Base-by-base conservation (phyloP, 495 filamentous ascomycete species). In the Articulospora tetracladia region DNA sequence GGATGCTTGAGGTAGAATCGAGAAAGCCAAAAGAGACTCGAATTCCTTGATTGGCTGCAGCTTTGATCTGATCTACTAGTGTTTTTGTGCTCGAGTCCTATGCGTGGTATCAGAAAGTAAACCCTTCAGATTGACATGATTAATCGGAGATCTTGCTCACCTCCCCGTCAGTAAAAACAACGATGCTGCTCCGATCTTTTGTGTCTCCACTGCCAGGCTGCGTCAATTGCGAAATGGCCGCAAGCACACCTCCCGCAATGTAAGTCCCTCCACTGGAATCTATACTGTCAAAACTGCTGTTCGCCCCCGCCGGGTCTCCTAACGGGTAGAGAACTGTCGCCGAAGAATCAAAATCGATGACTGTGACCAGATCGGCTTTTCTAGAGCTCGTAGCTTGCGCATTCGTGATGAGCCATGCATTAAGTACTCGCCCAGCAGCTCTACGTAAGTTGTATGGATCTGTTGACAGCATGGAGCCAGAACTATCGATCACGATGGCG, bases 121-220 rank as follows among this genome's bases (percentile, higher is more conserved):
- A 49, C 12, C 20, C 46, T 7, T 49, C 34, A 39, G 20, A 23
- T 8, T 8, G 41, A 7, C 7, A 32, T 32, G 30, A 32, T 32
- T 32, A 13, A 32, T 32, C 30, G 13, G 30, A 32, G 30, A n/a
- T n/a, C n/a, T n/a, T 32, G n/a, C 53, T n/a, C 48, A 57, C 54
- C 26, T 24, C 34, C 26, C 71, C 71, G 50, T 74, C 71, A 7
- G 71, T 74, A 48, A 71, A 69, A 12, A 74, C 71, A 2, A 74
- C 61, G 59, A 74, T 71, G 49, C 68, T 66, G 53, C 52, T 63
- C 19, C 67, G 55, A 26, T 66, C 62, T 11, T 53, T 55, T 3
- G 70, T 58, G 11, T 15, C 13, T 11, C 41, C 56, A 22, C 44
- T 32, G 17, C 25, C 68, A 17, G 25, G 32, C 6, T 63, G 63